Percentiles rank a stretch among this genome's conserved stretches.
Evolutionary conservation across 768 basidiomycete species (phyloP).

Genomic region (Gautieria morchelliformis): DNA sequence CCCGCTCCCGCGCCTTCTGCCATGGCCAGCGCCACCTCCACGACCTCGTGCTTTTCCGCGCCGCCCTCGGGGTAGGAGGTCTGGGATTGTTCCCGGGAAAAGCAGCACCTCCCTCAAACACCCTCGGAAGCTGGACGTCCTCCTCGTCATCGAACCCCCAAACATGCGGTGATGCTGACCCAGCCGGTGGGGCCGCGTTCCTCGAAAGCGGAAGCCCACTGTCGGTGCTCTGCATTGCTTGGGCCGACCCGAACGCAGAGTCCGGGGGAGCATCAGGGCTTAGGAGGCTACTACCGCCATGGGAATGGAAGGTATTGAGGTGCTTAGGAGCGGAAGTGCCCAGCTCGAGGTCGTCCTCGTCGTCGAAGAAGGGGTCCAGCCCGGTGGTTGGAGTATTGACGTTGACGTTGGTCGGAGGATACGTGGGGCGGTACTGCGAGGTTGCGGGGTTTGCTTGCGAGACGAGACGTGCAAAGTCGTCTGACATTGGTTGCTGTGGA

Average conservation of each 20-base stretch:
- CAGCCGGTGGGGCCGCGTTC: slow-evolving; percentile 54
- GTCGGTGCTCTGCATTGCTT: slow-evolving; percentile 34
- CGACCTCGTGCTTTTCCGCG: slow-evolving; percentile 18
- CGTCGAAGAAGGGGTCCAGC: slow-evolving; percentile 83
- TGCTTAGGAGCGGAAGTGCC: slow-evolving; percentile 39
- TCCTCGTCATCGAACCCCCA: slow-evolving; percentile 67
- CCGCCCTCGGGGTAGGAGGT: slow-evolving; percentile 8
- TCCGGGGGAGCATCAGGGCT: slow-evolving; percentile 44
- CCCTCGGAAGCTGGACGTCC: slow-evolving; percentile 32
- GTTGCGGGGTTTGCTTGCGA: slow-evolving; percentile 62
- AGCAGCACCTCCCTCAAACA: slow-evolving; percentile 35
- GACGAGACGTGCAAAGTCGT: slow-evolving; percentile 68
- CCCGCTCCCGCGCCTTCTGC: slow-evolving; percentile 54
- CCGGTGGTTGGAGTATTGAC: slow-evolving; percentile 36
- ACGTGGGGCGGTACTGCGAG: slow-evolving; percentile 30
- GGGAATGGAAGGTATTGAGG: slow-evolving; percentile 27
- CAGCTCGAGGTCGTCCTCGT: slow-evolving; percentile 48
- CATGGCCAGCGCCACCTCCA: slow-evolving; percentile 78
- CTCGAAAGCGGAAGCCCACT: slow-evolving; percentile 48
- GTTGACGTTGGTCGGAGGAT: slow-evolving; percentile 36
- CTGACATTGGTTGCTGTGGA: slow-evolving; percentile 16
- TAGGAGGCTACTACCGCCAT: slow-evolving; percentile 67
- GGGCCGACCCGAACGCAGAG: slow-evolving; percentile 50
- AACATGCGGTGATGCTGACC: slow-evolving; percentile 47
- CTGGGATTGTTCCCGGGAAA: slow-evolving; percentile 25